Conservation (phyloP, 2,329 filamentous ascomycete species). For the Colletotrichum sp. region DNA sequence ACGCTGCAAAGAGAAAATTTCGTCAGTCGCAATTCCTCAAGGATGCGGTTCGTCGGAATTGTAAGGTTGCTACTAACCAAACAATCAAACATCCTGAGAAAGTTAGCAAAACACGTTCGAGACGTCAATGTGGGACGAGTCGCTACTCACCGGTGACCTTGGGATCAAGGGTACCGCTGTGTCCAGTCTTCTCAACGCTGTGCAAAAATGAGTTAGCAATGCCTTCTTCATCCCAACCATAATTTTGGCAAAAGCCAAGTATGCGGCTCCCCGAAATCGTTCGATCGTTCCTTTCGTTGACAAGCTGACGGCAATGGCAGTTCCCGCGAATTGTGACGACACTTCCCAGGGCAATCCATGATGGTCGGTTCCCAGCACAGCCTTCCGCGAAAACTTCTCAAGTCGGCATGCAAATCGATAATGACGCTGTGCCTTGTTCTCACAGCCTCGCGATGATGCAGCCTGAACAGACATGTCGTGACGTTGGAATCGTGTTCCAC, state of each 20-base stretch:
- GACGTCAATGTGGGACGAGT: slow-evolving; percentile 76
- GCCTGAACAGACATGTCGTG: background rate
- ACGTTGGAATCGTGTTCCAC: background rate
- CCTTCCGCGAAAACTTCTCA: background rate
- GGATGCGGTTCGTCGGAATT: background rate
- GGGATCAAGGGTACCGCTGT: slow-evolving; percentile 97
- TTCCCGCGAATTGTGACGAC: background rate
- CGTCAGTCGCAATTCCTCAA: background rate
- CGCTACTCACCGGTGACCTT: slow-evolving; percentile 79
- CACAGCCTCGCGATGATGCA: background rate
- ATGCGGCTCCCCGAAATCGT: background rate
- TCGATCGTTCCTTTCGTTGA: background rate
- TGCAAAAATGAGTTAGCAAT: background rate
- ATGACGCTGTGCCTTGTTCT: background rate
- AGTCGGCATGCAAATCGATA: background rate
- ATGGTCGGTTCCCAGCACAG: background rate
- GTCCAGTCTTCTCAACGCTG: slow-evolving; percentile 93
- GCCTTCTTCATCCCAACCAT: background rate
- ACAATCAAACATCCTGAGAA: slow-evolving; percentile 22
- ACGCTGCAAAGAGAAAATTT: slow-evolving; percentile 49
- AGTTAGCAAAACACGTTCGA: slow-evolving; percentile 50
- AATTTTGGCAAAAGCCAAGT: background rate
- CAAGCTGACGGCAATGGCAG: background rate
- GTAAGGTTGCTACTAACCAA: slow-evolving; percentile 9
- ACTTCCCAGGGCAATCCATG: background rate